Evolutionary conservation across 371 early-diverging fungal species (phyloP), one percentile per base, ranked within the genome.

Genomic region (Mucor irregularis): DNA sequence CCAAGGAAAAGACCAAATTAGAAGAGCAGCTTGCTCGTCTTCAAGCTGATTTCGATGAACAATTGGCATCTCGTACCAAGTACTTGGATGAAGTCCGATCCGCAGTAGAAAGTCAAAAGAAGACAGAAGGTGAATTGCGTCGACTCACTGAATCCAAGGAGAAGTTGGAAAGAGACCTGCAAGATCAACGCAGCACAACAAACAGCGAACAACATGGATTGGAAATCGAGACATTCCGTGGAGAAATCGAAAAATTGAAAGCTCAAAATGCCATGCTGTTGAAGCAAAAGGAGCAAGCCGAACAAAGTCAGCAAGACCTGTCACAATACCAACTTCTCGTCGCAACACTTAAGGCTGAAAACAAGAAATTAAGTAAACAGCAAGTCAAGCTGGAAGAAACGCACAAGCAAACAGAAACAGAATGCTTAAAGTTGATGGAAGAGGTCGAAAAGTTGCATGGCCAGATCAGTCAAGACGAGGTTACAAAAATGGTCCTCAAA

Each of bases 351-450:
- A 78, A 78, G 47, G 37, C 72, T 7, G 73, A 78, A 17, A 89
- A 90, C 61, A 76, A 74, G 55, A 80, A 77, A 37, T 60, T 81
- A n/a, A 57, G 68, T 44, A 66, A 71, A 11, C 80, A 83, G 34
- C 68, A 82, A 30, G 75, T 72, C 21, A 69, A 74, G 22, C 62
- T 89, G n/a, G 57, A 74, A 49, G 84, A 85, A 33, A 76, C 85
- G 8, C 85, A 89, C 46, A 77, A 82, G 47, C 85, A 84, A 61
- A 76, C 83, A 28, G 88, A 91, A 53, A 80, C 68, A 4, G 89
- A 90, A 62, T 85, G 88, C 56, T 65, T 88, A 44, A 85, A 88
- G 46, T 65, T 90, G 44, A 84, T 88, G 75, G 89, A 89, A 31
- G 92, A 91, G 62, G 82, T 89, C 5, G 89, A 89, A 57, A 79